Base-by-base conservation (phyloP, 768 basidiomycete genomes). In the Boletus subcaerulescens region DNA sequence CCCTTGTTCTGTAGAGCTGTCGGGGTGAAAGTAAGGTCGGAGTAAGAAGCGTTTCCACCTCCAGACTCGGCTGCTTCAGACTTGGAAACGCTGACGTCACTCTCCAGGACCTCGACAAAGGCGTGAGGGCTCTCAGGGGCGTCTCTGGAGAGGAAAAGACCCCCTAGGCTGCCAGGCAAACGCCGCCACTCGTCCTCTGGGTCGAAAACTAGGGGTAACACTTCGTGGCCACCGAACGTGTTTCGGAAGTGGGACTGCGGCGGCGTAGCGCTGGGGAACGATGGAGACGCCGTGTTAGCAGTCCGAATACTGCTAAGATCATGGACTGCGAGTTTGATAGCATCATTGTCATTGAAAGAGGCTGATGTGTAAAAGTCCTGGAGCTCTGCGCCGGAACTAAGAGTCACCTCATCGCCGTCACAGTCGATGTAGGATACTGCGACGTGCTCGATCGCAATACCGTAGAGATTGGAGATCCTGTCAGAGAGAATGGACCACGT, bases 331-430 rank as follows among this genome's bases (percentile, higher is more conserved):
- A 93, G 81, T 70, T 82, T 87, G 71, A 86, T 73, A 24, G 71
- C 55, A 20, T 73, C 44, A 2, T 35, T 36, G 11, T n/a, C 31
- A 24, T 38, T 22, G 14, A 65, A 65, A 42, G 63, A 53, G 54
- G 72, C 62, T 8, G 73, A 71, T 29, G 65, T 62, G 65, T 87
- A 91, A 65, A 80, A 89, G 55, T 91, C 89, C 51, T 79, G 77
- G n/a, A 92, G 80, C 68, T 93, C 91, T 33, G 85, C 84, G 51
- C 89, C 77, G 4, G 89, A 82, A 69, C 82, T 88, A 53, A 91
- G 75, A 12, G 89, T 91, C 57, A 93, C 82, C 56, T 86, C 82
- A 64, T 92, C 91, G 38, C 81, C 79, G 63, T 92, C 89, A 32
- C 67, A 66, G 68, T 93, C 91, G 46, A 85, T 56, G 68, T 93